Percentiles rank a stretch among this genome's conserved stretches.
Evolutionary conservation across 1,139 yeast genomes (phyloP).

Genomic region (Debaryomyces nepalensis): DNA sequence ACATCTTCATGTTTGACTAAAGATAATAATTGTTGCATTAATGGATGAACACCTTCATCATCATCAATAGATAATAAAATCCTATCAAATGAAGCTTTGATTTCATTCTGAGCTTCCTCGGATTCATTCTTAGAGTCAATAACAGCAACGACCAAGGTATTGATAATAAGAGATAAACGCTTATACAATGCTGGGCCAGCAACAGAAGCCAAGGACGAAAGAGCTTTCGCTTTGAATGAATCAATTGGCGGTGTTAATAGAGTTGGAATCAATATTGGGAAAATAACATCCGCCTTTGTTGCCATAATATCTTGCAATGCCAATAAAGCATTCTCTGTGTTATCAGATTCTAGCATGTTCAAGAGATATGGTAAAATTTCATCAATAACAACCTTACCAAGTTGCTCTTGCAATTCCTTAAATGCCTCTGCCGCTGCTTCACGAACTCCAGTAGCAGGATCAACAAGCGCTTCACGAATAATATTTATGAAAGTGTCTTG

Average conservation of each 20-base stretch:
- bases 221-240: conserved; percentile 80
- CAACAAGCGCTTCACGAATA: conserved; percentile 79
- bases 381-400: conserved; percentile 87
- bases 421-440: conserved; percentile 92
- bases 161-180: conserved; percentile 71
- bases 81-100: conserved; percentile 64
- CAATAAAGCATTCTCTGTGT: conserved; percentile 75
- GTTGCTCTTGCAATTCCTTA: conserved; percentile 77
- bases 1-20: conserved; percentile 79
- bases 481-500: conserved; percentile 74
- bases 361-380: conserved; percentile 86
- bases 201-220: conserved; percentile 87
- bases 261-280: conserved; percentile 92
- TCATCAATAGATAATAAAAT: conserved; percentile 73
- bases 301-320: conserved; percentile 95
- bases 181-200: conserved; percentile 85
- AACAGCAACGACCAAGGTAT: conserved; percentile 69
- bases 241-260: conserved; percentile 83
- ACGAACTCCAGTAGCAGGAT: conserved; percentile 72
- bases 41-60: conserved; percentile 83
- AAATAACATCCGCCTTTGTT: conserved; percentile 83
- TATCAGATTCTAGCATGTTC: conserved; percentile 66
- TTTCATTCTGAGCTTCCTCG: conserved; percentile 42
- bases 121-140: conserved; percentile 39
- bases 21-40: conserved; percentile 79